Evolutionary conservation across 176 grass and related monocot genomes (phyloP).

Genomic region (Zea mays): Zm-B73-REFERENCE-NAM-5.0 NC_050096.1:21535001-21535500

Average conservation of each 20-base stretch:
- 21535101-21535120: slow-evolving; percentile 93
- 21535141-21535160: slow-evolving; percentile 70
- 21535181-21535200: slow-evolving; percentile 80
- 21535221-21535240: slow-evolving; percentile 84
- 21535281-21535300: slow-evolving; percentile 77
- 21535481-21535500: slow-evolving; percentile 71
- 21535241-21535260: slow-evolving; percentile 94
- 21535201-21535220: slow-evolving; percentile 63
- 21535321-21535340: slow-evolving; percentile 51
- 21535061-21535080: slow-evolving; percentile 95
- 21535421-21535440: slow-evolving; percentile 97
- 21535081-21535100: slow-evolving; percentile 85
- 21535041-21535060: slow-evolving; percentile 82
- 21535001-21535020: slow-evolving; percentile 98
- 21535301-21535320: slow-evolving; percentile 65
- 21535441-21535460: slow-evolving; percentile 80
- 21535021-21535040: slow-evolving; percentile 86
- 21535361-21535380: slow-evolving; percentile 91
- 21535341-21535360: slow-evolving; percentile 91
- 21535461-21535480: slow-evolving; percentile 66
- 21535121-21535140: slow-evolving; percentile 90
- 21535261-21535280: slow-evolving; percentile 84
- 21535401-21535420: slow-evolving; percentile 87
- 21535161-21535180: slow-evolving; percentile 94
- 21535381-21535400: slow-evolving; percentile 88